These are phyloP conservation scores for Candida railenensis DNA, from an alignment of 805 yeast species.

Conservation along the genomic window DNA sequence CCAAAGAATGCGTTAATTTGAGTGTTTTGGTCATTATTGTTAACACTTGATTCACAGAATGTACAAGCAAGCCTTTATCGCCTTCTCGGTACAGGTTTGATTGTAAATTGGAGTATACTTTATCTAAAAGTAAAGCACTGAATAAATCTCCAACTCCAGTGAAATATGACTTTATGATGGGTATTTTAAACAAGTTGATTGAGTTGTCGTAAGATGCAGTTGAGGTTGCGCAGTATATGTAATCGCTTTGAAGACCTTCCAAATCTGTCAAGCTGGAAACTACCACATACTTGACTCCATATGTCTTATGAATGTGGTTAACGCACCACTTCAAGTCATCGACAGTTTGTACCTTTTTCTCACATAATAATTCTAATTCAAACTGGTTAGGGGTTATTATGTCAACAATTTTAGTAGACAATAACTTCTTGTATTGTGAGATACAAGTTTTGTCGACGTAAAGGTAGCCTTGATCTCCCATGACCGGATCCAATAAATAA, in stretches of 20 bases:
- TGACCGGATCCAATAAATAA: constrained; percentile 74
- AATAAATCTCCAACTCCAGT: constrained; percentile 95
- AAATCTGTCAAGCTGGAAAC: constrained; percentile 54
- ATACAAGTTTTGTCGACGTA: constrained; percentile 57
- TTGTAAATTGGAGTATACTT: constrained; percentile 36
- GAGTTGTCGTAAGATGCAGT: constrained; percentile 7
- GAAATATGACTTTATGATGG: constrained; percentile 73
- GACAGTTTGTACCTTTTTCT: constrained; percentile 40
- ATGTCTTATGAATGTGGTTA: constrained; percentile 44
- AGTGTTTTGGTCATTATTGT: constrained; percentile 56
- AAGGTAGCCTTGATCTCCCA: constrained; percentile 75
- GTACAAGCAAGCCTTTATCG: constrained; percentile 10
- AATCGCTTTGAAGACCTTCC: constrained; percentile 7
- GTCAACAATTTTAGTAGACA: constrained; percentile 63
- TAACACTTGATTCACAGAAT: constrained; percentile 53
- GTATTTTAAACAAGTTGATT: constrained; percentile 46
- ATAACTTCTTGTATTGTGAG: constrained; percentile 28
- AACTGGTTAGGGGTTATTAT: constrained; percentile 89
- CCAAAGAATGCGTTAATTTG: constrained; percentile 41
- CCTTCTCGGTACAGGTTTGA: background rate
- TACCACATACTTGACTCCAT: constrained; percentile 58
- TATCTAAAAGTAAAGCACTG: constrained; percentile 73
- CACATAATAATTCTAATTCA: constrained; percentile 75
- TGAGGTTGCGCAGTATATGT: constrained; percentile 26
- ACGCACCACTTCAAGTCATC: constrained; percentile 48